Evolutionary conservation across 129 eudicot species (phyloP).

Genomic region (Gnaphalium uliginosum): DNA sequence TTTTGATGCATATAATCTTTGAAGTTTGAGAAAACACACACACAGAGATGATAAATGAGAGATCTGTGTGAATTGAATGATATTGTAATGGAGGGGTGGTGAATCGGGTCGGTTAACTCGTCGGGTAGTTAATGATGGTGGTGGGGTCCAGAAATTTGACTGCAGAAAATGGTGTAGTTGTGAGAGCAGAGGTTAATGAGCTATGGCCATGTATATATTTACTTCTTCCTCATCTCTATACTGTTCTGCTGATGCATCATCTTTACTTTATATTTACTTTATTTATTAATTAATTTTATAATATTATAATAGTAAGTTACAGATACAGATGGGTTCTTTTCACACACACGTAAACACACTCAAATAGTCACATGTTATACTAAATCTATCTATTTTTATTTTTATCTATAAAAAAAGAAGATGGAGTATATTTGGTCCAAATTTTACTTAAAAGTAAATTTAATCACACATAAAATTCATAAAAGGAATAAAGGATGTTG

Average conservation of each 20-base stretch:
- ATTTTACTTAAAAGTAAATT: too few relatives aligned
- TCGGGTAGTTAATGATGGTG: conserved; percentile 32
- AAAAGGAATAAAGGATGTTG: too few relatives aligned
- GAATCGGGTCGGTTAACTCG: conserved; percentile 35
- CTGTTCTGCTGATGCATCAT: neutral
- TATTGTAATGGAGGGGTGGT: conserved; percentile 10
- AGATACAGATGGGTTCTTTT: conserved; percentile 19
- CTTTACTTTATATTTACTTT: conserved; percentile 1
- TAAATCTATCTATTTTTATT: neutral
- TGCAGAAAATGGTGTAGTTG: conserved; percentile 24
- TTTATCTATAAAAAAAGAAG: neutral
- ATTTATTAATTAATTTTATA: neutral
- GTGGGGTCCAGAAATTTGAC: conserved; percentile 34
- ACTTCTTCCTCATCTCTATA: too few relatives aligned
- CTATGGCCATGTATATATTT: too few relatives aligned
- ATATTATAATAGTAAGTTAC: conserved; percentile 10
- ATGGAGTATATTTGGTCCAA: neutral
- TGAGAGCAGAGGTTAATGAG: neutral
- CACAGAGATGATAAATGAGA: neutral
- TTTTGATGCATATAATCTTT: neutral
- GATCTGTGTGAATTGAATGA: conserved; percentile 28
- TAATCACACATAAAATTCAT: too few relatives aligned
- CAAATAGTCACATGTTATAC: neutral
- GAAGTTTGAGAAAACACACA: neutral
- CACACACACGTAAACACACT: conserved; percentile 33